phyloP scores from a whole-genome alignment of 345 rosid species.

The Hypericum perforatum region DNA sequence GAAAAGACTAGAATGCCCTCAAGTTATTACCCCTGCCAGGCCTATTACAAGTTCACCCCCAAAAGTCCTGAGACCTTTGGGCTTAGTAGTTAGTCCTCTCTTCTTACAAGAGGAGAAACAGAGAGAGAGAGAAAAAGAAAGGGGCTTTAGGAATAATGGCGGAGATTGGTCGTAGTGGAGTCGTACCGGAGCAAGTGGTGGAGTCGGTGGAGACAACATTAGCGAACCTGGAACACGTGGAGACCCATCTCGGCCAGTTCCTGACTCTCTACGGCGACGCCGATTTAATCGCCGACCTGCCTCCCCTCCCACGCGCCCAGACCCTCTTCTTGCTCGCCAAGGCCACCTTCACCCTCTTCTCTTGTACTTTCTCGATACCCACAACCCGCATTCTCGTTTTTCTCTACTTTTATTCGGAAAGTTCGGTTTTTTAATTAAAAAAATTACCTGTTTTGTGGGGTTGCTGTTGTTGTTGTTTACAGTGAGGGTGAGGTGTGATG shows the following conservation, averaged over 20 bases:
- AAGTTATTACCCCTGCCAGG: no score
- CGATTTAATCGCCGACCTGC: constrained; percentile 49
- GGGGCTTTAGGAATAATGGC: constrained; percentile 29
- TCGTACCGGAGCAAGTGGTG: constrained; percentile 51
- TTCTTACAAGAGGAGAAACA: constrained; percentile 7
- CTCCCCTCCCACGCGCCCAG: constrained; percentile 70
- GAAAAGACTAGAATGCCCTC: no score
- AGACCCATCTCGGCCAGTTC: constrained; percentile 44
- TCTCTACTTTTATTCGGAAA: neutral
- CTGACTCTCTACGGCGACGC: constrained; percentile 42
- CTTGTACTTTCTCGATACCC: constrained; percentile 27
- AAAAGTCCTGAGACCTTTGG: no score
- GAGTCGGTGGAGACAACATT: constrained; percentile 54
- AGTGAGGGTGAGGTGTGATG: constrained; percentile 84
- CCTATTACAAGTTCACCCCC: no score
- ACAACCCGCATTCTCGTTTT: neutral
- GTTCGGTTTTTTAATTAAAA: neutral
- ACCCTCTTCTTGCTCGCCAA: constrained; percentile 50
- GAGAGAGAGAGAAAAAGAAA: neutral
- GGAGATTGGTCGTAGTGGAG: constrained; percentile 6
- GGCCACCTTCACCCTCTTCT: constrained; percentile 53
- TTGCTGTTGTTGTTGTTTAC: constrained; percentile 11
- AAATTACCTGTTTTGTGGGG: neutral
- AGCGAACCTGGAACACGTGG: constrained; percentile 31
- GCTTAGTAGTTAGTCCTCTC: neutral